Conservation (phyloP, 164 flowering plant species). For the Vitis amurensis region DNA sequence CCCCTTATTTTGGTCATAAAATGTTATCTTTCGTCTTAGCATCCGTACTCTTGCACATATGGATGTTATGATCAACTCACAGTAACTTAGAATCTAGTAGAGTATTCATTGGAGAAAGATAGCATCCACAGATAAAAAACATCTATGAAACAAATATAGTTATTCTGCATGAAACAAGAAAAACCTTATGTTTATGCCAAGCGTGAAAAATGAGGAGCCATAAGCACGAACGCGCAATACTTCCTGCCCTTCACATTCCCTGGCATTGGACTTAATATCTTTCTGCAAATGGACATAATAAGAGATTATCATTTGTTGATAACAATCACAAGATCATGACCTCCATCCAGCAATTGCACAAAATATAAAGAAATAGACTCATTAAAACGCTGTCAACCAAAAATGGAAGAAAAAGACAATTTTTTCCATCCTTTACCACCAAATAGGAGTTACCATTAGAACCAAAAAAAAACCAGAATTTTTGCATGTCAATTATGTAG, state of each 20-base stretch:
- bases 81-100: no score
- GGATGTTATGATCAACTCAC: no score
- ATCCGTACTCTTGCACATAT: no score
- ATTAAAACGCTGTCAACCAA: background rate
- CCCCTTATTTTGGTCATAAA: no score
- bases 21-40: no score
- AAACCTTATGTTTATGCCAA: conserved; percentile 88
- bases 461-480: background rate
- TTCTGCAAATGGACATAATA: conserved; percentile 36
- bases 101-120: no score
- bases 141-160: no score
- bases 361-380: background rate
- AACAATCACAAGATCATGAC: background rate
- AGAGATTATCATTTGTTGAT: background rate
- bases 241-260: conserved; percentile 61
- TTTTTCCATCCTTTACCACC: no score
- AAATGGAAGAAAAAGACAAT: background rate
- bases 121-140: background rate
- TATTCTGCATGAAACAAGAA: background rate
- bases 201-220: conserved; percentile 79
- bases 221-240: conserved; percentile 84
- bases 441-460: no score
- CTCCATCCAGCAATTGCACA: background rate
- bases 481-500: background rate
- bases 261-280: conserved; percentile 29